Evolutionary conservation across 345 rosid species (phyloP).

Genomic region (Gossypium rotundifolium): DNA sequence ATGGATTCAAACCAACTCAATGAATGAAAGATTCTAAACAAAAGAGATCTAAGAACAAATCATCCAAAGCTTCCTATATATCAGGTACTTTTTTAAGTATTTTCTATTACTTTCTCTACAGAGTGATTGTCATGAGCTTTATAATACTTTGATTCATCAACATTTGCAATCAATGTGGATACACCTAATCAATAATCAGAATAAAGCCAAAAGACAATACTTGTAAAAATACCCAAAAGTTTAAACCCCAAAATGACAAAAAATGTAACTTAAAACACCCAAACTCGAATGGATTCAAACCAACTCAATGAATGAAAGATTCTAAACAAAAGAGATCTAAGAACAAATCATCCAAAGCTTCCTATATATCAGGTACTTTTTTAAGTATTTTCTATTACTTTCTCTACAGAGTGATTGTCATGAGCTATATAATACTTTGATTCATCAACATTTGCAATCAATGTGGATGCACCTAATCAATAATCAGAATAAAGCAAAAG

Average conservation of each 20-base stretch:
- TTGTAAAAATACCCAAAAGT: not conserved
- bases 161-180: not conserved
- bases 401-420: not conserved
- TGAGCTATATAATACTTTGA: not conserved
- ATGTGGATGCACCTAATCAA: not conserved
- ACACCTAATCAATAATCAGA: not conserved
- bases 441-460: not conserved
- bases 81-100: too few relatives aligned
- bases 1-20: too few relatives aligned
- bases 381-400: conserved; percentile 2
- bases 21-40: too few relatives aligned
- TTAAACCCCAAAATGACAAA: too few relatives aligned
- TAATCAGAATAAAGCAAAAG: not conserved
- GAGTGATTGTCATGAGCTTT: not conserved
- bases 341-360: not conserved
- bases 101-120: conserved; percentile 5
- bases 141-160: not conserved
- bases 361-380: too few relatives aligned
- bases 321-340: too few relatives aligned
- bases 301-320: too few relatives aligned
- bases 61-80: not conserved
- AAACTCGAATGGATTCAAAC: too few relatives aligned
- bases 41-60: not conserved
- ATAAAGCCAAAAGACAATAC: not conserved
- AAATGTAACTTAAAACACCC: too few relatives aligned